These are phyloP conservation scores for Diaporthe helianthi DNA, from an alignment of 2,329 filamentous ascomycete genomes.

Conservation along the genomic window DNA sequence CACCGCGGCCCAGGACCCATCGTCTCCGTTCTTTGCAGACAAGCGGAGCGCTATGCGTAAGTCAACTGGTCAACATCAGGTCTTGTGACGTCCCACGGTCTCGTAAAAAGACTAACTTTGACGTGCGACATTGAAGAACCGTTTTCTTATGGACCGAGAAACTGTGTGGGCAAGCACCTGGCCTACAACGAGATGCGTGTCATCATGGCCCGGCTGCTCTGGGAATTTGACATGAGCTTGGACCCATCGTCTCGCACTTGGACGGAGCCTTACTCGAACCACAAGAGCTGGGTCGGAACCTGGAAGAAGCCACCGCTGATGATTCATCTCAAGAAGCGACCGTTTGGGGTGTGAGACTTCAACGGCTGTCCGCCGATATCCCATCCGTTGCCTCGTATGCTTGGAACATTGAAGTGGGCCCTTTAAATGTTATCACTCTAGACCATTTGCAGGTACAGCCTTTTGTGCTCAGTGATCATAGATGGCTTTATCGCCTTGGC, in stretches of 20 bases:
- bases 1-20: constrained; percentile 16
- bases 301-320: constrained; percentile 36
- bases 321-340: constrained; percentile 32
- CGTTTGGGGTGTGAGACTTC: neutral
- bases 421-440: no score
- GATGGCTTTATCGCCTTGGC: no score
- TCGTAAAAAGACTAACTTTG: neutral
- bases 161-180: constrained; percentile 35
- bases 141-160: constrained; percentile 25
- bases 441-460: no score
- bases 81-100: no score
- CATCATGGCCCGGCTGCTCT: constrained; percentile 37
- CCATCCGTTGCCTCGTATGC: neutral
- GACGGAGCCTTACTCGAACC: constrained; percentile 8
- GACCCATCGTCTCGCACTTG: constrained; percentile 33
- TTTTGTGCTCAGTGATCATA: no score
- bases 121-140: constrained; percentile 13
- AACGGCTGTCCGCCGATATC: no score
- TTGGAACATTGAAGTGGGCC: no score
- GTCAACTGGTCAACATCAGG: neutral
- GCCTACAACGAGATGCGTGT: constrained; percentile 39
- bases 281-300: constrained; percentile 32
- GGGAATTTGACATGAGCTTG: constrained; percentile 40
- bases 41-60: constrained; percentile 32
- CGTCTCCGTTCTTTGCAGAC: constrained; percentile 27